These are phyloP conservation scores for Zygotorulaspora chibaensis DNA, from an alignment of 805 yeast genomes.

Conservation along the genomic window DNA sequence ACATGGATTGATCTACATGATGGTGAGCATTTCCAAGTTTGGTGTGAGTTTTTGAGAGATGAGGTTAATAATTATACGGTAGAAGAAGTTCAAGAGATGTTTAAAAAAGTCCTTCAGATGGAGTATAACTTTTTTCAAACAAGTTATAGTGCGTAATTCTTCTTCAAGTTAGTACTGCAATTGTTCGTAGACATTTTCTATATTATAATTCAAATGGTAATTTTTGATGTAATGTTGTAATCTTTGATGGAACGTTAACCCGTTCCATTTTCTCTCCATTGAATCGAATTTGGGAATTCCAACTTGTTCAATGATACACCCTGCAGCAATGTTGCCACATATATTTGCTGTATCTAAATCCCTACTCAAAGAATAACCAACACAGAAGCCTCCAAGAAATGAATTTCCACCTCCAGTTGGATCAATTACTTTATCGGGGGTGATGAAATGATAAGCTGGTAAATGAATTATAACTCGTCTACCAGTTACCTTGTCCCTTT, in stretches of 20 bases:
- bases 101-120: constrained; percentile 36
- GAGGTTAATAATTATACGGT: constrained; percentile 41
- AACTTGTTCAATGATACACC: constrained; percentile 71
- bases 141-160: constrained; percentile 36
- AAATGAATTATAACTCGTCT: constrained; percentile 39
- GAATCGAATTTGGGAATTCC: constrained; percentile 56
- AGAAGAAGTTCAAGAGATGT: constrained; percentile 31
- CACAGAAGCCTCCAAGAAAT: constrained; percentile 73
- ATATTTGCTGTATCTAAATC: constrained; percentile 53
- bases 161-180: background rate
- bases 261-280: constrained; percentile 56
- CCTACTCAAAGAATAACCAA: constrained; percentile 51
- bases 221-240: constrained; percentile 36
- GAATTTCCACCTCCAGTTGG: constrained; percentile 97
- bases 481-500: constrained; percentile 3
- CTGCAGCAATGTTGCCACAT: constrained; percentile 75
- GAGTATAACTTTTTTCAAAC: constrained; percentile 47
- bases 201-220: constrained; percentile 8
- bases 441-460: constrained; percentile 67
- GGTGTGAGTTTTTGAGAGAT: constrained; percentile 44
- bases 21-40: constrained; percentile 43
- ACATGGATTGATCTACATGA: constrained; percentile 53
- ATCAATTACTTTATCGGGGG: constrained; percentile 54
- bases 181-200: constrained; percentile 8
- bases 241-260: constrained; percentile 42